A percentile compares a stretch with the other conserved stretches of the same genome.
phyloP scores from a whole-genome alignment of 352 stramenopile species.

The Globisporangium recalcitrans region DNA sequence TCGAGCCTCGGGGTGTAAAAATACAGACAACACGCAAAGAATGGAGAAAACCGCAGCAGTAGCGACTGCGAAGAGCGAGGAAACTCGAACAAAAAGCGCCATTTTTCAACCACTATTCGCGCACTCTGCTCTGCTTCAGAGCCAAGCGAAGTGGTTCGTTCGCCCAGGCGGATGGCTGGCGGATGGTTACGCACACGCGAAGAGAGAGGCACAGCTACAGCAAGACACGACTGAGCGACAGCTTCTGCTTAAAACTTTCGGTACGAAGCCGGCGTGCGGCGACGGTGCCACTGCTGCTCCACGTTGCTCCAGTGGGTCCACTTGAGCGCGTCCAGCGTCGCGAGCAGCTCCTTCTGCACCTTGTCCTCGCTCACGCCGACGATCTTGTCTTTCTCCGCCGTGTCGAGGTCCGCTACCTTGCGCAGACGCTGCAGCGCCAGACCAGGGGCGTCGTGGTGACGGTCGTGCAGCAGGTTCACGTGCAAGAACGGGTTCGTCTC shows the following conservation, averaged over 20 bases:
- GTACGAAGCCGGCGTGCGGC: constrained; percentile 44
- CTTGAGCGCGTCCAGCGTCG: constrained; percentile 30
- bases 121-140: not conserved
- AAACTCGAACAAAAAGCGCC: not conserved
- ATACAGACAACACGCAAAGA: not conserved
- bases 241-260: constrained; percentile 44
- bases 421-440: constrained; percentile 65
- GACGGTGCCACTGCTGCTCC: constrained; percentile 60
- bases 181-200: constrained; percentile 1
- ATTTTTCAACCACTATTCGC: not conserved
- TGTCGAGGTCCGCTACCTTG: constrained; percentile 58
- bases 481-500: constrained; percentile 49
- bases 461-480: constrained; percentile 56
- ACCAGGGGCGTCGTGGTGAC: constrained; percentile 37
- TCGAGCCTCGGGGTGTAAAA: not conserved
- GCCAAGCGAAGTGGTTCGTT: not conserved
- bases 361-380: constrained; percentile 36
- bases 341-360: constrained; percentile 41
- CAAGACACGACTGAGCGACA: not conserved
- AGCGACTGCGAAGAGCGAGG: not conserved
- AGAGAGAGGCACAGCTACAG: not conserved
- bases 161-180: not conserved
- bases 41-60: not conserved
- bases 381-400: constrained; percentile 64
- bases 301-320: constrained; percentile 54